Evolutionary conservation across 192 early-diverging fungal genomes (phyloP).

Genomic region (Coemansia sp.): DNA sequence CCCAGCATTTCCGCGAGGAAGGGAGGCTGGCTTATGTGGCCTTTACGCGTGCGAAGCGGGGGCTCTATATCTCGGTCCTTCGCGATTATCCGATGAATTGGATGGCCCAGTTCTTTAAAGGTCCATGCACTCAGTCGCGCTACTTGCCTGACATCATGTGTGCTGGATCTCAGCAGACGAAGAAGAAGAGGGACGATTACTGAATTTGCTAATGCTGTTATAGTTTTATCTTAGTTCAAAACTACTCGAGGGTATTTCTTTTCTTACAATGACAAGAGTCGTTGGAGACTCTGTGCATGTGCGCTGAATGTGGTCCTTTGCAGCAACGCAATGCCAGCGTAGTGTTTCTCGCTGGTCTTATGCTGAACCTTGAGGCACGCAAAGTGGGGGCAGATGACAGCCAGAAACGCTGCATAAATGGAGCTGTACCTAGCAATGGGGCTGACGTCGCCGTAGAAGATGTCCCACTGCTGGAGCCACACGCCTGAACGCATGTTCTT

Average conservation of each 20-base stretch:
- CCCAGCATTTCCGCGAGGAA: conserved; percentile 46
- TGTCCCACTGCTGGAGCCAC: background rate
- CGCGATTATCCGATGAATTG: conserved; percentile 21
- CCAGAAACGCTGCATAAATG: background rate
- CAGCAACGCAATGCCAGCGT: background rate
- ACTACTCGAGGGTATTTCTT: too few species aligned
- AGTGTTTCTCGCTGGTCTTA: background rate
- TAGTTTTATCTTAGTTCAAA: too few species aligned
- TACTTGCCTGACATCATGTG: conserved; percentile 42
- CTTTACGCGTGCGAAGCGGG: conserved; percentile 39
- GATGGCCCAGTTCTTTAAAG: conserved; percentile 36
- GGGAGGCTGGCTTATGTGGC: conserved; percentile 50
- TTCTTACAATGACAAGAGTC: background rate
- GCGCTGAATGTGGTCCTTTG: background rate
- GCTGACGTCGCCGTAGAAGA: background rate
- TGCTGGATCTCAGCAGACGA: conserved; percentile 3
- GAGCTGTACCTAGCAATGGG: background rate
- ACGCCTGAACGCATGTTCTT: background rate
- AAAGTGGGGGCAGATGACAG: background rate
- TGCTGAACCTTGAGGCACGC: background rate
- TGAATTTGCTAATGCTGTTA: background rate
- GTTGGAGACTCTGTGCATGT: background rate
- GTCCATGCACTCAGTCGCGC: conserved; percentile 18
- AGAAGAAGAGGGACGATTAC: background rate
- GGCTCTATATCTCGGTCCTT: conserved; percentile 46